A percentile compares a stretch with the other conserved stretches of the same genome.
Conservation (phyloP, 2,329 filamentous ascomycete species). For the Apiospora phragmitis region DNA sequence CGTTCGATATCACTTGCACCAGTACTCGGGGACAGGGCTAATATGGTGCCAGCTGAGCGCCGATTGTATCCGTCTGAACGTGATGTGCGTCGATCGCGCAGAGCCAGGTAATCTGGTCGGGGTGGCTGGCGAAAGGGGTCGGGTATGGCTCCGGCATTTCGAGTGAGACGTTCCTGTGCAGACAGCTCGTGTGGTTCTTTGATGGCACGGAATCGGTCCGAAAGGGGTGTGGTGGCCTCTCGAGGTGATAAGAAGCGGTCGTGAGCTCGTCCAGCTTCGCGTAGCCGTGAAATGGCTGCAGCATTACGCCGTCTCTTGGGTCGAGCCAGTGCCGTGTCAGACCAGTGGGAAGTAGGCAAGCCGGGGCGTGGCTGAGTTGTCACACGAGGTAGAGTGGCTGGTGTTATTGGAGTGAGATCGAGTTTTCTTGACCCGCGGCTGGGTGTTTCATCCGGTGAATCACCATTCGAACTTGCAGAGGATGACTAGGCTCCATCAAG, state of each 20-base stretch:
- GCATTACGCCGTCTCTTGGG: neutral
- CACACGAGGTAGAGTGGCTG: constrained; percentile 2
- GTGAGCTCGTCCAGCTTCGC: constrained; percentile 18
- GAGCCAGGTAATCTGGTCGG: constrained; percentile 27
- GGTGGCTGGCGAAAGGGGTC: constrained; percentile 45
- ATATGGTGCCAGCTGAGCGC: constrained; percentile 16
- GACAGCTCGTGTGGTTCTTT: constrained; percentile 45
- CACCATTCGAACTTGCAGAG: constrained; percentile 1
- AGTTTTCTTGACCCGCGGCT: neutral
- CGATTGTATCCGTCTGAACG: constrained; percentile 30
- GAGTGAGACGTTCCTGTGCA: constrained; percentile 43
- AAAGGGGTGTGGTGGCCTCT: constrained; percentile 32
- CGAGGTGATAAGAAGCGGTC: constrained; percentile 55
- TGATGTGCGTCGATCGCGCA: constrained; percentile 23
- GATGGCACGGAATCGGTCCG: constrained; percentile 47
- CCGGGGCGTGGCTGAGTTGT: neutral
- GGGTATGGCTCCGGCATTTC: constrained; percentile 32
- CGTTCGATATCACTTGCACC: constrained; percentile 34
- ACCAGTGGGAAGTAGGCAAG: constrained; percentile 10
- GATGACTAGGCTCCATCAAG: constrained; percentile 12
- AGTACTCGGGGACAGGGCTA: neutral
- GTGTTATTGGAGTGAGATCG: neutral
- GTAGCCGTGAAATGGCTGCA: neutral
- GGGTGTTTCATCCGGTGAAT: neutral
- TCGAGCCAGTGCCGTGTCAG: constrained; percentile 3